Conservation (phyloP, 208 protist genomes). For the Perkinsela sp. region DNA sequence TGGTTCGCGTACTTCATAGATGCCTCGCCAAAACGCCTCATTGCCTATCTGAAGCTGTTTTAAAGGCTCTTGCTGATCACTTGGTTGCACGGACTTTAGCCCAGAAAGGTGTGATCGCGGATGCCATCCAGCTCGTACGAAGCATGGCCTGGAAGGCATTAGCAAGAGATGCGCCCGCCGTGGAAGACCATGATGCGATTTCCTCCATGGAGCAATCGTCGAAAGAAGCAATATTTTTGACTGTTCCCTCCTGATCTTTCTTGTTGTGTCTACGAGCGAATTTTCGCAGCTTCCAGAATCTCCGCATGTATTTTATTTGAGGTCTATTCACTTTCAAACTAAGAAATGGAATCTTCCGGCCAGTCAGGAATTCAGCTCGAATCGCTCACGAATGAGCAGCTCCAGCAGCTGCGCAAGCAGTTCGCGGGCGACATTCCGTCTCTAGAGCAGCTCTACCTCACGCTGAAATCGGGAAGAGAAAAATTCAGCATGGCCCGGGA, state of each 20-base stretch:
- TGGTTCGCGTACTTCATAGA: not conserved
- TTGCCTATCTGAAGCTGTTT: not conserved
- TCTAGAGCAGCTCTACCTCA: not conserved
- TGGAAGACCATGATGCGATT: not conserved
- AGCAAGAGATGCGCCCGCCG: not conserved
- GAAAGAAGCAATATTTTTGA: no score
- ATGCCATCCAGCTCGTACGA: not conserved
- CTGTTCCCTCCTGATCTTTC: no score
- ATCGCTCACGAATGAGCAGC: not conserved
- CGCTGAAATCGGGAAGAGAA: not conserved
- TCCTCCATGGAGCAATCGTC: no score
- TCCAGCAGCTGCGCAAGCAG: not conserved
- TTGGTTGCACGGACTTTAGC: not conserved
- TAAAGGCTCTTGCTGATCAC: not conserved
- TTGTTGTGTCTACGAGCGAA: no score
- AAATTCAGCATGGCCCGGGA: not conserved
- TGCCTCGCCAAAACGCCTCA: not conserved
- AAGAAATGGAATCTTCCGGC: no score
- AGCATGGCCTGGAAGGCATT: not conserved
- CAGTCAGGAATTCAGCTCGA: no score
- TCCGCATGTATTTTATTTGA: no score
- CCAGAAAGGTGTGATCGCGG: not conserved
- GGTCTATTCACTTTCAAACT: no score
- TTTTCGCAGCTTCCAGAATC: no score
- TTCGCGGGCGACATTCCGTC: not conserved